These are phyloP conservation scores for Vanderwaltozyma yarrowii DNA, from an alignment of 805 yeast genomes.

Conservation along the genomic window DNA sequence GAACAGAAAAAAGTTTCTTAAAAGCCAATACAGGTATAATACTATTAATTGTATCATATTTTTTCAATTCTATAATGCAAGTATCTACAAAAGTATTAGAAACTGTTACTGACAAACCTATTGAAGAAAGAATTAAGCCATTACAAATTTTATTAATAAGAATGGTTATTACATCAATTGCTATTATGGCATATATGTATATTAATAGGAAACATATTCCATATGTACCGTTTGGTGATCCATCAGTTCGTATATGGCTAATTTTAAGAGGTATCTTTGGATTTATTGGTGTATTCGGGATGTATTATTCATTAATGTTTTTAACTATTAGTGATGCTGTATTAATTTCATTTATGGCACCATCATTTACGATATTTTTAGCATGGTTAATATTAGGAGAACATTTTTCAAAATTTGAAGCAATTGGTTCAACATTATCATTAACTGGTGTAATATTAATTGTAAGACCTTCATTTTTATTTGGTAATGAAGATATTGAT, in stretches of 20 bases:
- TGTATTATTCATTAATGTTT: slow-evolving; percentile 63
- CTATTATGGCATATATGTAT: slow-evolving; percentile 47
- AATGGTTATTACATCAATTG: slow-evolving; percentile 57
- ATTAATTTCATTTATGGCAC: slow-evolving; percentile 64
- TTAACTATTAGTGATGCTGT: slow-evolving; percentile 71
- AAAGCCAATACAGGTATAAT: slow-evolving; percentile 41
- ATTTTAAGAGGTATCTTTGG: slow-evolving; percentile 60
- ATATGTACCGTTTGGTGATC: slow-evolving; percentile 65
- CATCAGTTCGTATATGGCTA: slow-evolving; percentile 40
- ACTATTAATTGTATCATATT: slow-evolving; percentile 50
- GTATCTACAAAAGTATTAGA: slow-evolving; percentile 66
- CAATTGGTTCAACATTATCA: slow-evolving; percentile 54
- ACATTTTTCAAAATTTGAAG: slow-evolving; percentile 53
- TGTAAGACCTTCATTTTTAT: slow-evolving; percentile 74
- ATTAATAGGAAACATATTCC: slow-evolving; percentile 34
- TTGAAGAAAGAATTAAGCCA: slow-evolving; percentile 53
- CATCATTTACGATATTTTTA: slow-evolving; percentile 61
- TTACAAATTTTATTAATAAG: slow-evolving; percentile 66
- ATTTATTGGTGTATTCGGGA: slow-evolving; percentile 65
- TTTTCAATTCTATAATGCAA: slow-evolving; percentile 70
- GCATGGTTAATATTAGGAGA: slow-evolving; percentile 63
- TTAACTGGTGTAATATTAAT: slow-evolving; percentile 66
- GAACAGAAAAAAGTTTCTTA: no score
- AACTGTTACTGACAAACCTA: slow-evolving; percentile 43
- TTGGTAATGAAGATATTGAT: slow-evolving; percentile 33